Conservation (phyloP, 345 rosid genomes). For the Linum trigynum region DNA sequence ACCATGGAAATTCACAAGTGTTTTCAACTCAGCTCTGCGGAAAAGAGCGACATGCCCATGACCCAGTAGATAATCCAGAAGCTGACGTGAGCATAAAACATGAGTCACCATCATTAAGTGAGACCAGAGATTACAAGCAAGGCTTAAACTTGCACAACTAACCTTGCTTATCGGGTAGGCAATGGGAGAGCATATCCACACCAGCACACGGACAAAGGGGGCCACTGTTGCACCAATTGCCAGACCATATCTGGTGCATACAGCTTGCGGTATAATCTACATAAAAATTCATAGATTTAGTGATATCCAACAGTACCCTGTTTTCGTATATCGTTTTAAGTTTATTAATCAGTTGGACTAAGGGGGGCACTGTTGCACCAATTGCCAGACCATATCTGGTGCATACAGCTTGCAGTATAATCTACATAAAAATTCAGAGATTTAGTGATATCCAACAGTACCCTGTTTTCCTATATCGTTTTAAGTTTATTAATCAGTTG, state of each 20-base stretch:
- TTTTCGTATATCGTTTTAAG: too few relatives aligned
- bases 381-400: constrained; percentile 8
- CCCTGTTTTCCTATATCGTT: too few relatives aligned
- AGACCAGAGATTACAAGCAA: not conserved
- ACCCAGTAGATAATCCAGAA: constrained; percentile 4
- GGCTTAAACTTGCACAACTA: not conserved
- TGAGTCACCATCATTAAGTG: not conserved
- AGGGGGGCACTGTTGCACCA: constrained; percentile 5
- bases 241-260: constrained; percentile 6
- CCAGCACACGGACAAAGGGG: constrained; percentile 9
- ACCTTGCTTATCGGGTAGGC: constrained; percentile 10
- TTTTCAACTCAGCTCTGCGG: constrained; percentile 9
- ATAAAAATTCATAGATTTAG: not conserved
- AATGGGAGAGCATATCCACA: constrained; percentile 7
- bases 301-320: too few relatives aligned
- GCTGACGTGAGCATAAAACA: not conserved
- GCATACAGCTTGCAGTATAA: constrained; percentile 6
- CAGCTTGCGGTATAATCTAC: constrained; percentile 7
- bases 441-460: too few relatives aligned
- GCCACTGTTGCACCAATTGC: constrained; percentile 10
- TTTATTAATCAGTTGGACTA: not conserved
- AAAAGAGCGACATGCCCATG: constrained; percentile 8
- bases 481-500: too few relatives aligned
- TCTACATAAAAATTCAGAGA: not conserved
- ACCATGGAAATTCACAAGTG: constrained; percentile 7